Evolutionary conservation across 495 filamentous ascomycete species (phyloP).

Genomic region (Neurospora sp.): DNA sequence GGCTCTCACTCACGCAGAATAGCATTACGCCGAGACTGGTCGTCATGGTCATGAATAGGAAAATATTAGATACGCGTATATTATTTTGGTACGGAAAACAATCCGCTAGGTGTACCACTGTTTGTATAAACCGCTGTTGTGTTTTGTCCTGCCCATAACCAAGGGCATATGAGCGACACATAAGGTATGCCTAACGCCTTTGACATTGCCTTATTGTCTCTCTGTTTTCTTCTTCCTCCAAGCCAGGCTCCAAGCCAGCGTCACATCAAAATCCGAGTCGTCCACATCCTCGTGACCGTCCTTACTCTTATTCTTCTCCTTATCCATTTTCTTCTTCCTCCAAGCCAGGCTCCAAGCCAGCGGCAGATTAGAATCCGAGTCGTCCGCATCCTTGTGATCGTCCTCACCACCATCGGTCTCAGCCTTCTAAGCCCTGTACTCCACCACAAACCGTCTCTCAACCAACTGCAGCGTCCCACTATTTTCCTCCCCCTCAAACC

Average conservation of each 20-base stretch:
- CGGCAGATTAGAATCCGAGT: background rate
- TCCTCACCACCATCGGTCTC: background rate
- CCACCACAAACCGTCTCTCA: slow-evolving; percentile 68
- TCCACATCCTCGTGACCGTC: background rate
- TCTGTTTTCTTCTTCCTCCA: background rate
- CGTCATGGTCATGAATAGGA: background rate
- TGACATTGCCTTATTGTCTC: background rate
- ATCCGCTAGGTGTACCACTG: background rate
- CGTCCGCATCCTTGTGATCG: no score
- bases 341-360: background rate
- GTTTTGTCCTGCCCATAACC: background rate
- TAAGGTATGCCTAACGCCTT: background rate
- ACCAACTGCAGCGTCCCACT: slow-evolving; percentile 70
- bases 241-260: background rate
- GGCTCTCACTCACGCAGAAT: background rate
- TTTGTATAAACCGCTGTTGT: background rate
- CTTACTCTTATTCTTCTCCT: no score
- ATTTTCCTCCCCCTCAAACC: slow-evolving; percentile 82
- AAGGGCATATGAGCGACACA: background rate
- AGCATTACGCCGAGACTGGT: background rate
- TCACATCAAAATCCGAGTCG: background rate
- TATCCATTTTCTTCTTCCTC: background rate
- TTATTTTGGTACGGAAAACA: background rate
- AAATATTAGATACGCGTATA: background rate
- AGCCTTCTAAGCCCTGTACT: slow-evolving; percentile 36